These are phyloP conservation scores for Lactifluus piperatus DNA, from an alignment of 768 basidiomycete species.

Conservation along the genomic window DNA sequence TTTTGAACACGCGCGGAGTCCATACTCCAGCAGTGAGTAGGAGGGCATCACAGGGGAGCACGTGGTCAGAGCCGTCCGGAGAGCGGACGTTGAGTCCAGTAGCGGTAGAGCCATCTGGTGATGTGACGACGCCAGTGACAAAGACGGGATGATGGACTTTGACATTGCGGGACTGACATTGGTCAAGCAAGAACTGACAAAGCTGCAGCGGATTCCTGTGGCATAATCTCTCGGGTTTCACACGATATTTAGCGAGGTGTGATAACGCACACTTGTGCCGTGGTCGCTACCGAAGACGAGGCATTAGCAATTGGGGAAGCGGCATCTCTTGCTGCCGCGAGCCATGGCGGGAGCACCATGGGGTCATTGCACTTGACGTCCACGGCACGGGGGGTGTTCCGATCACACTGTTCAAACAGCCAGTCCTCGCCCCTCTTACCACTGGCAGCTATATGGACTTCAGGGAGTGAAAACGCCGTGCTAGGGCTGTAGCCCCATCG, in stretches of 20 bases:
- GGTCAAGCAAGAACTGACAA: conserved; percentile 27
- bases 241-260: neutral
- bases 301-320: neutral
- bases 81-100: conserved; percentile 5
- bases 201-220: conserved; percentile 25
- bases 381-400: conserved; percentile 18
- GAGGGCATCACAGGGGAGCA: conserved; percentile 27
- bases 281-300: conserved; percentile 24
- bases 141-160: conserved; percentile 23
- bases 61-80: conserved; percentile 4
- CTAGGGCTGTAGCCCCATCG: conserved; percentile 34
- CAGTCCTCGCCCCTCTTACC: conserved; percentile 23
- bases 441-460: neutral
- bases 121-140: conserved; percentile 19
- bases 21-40: conserved; percentile 32
- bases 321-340: neutral
- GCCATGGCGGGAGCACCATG: conserved; percentile 2
- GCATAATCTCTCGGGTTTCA: neutral
- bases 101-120: conserved; percentile 14
- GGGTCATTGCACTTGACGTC: neutral
- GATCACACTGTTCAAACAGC: conserved; percentile 24
- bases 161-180: conserved; percentile 24
- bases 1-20: conserved; percentile 28
- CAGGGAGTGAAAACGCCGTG: conserved; percentile 25
- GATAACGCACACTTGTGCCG: conserved; percentile 27